phyloP scores from a whole-genome alignment of 2,329 filamentous ascomycete genomes.

The Aotearoamyces nothofagi region DNA sequence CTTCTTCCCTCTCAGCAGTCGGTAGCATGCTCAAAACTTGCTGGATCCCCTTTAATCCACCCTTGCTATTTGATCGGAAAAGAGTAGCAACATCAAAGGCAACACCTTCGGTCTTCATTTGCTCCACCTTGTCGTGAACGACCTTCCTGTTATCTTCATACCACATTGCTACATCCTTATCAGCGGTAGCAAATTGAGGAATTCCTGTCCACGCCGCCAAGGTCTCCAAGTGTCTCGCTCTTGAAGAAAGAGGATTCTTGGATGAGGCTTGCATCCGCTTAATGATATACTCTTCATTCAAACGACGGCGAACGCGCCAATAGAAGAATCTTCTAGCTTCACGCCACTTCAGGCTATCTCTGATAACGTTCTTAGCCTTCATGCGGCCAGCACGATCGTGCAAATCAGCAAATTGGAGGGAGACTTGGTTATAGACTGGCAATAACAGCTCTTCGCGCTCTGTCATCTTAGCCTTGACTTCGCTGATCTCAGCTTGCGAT shows the following conservation, averaged over 20 bases:
- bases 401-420: constrained; percentile 91
- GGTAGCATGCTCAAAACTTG: constrained; percentile 78
- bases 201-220: constrained; percentile 76
- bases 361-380: constrained; percentile 93
- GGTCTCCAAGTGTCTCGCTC: constrained; percentile 52
- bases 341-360: constrained; percentile 68
- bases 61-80: constrained; percentile 49
- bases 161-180: constrained; percentile 79
- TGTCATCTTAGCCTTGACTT: constrained; percentile 72
- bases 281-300: constrained; percentile 95
- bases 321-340: constrained; percentile 96
- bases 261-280: constrained; percentile 56
- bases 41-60: constrained; percentile 71
- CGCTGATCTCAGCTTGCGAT: constrained; percentile 56
- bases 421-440: constrained; percentile 88
- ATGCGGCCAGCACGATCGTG: constrained; percentile 96
- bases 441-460: constrained; percentile 77
- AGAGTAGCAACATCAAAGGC: constrained; percentile 55
- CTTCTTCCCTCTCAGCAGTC: constrained; percentile 64
- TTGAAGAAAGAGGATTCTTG: constrained; percentile 28
- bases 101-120: constrained; percentile 61
- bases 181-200: constrained; percentile 60
- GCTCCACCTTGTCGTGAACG: constrained; percentile 72
- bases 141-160: constrained; percentile 87
- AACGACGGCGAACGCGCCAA: constrained; percentile 92